Conservation (phyloP, 768 basidiomycete species). For the Hygrocybe coccinea region DNA sequence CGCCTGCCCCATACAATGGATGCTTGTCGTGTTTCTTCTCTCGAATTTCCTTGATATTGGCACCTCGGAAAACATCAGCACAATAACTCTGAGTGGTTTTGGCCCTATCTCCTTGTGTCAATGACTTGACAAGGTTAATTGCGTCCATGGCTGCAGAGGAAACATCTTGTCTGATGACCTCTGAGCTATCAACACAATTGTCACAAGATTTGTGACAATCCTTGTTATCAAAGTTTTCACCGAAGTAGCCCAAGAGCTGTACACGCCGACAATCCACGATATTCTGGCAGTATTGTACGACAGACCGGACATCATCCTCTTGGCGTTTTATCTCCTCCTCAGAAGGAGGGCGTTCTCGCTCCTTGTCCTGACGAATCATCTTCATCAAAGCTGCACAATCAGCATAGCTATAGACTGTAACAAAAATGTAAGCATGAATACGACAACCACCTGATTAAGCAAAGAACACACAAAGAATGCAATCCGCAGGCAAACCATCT, state of each 20-base stretch:
- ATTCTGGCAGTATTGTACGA: conserved; percentile 79
- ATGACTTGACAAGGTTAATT: conserved; percentile 51
- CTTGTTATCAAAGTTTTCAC: conserved; percentile 66
- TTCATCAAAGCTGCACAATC: conserved; percentile 54
- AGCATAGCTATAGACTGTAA: conserved; percentile 58
- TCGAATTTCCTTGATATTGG: conserved; percentile 42
- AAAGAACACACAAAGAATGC: conserved; percentile 71
- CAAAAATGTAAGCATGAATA: conserved; percentile 1
- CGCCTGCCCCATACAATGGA: conserved; percentile 51
- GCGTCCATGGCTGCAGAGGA: conserved; percentile 51
- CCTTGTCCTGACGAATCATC: conserved; percentile 57
- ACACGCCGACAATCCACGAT: conserved; percentile 80
- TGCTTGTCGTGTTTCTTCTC: conserved; percentile 46
- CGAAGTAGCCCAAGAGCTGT: conserved; percentile 86
- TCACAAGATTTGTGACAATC: conserved; percentile 75
- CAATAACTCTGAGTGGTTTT: conserved; percentile 58
- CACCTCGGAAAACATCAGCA: conserved; percentile 62
- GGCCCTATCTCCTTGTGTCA: conserved; percentile 43
- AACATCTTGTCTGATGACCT: conserved; percentile 51
- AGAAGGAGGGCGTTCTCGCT: conserved; percentile 33
- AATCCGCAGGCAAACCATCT: conserved; percentile 79
- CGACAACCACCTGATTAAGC: neutral
- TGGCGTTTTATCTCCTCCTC: conserved; percentile 63
- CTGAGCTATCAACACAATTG: conserved; percentile 61
- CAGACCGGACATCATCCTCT: conserved; percentile 55